A percentile compares a stretch with the other conserved stretches of the same genome.
These are phyloP conservation scores for Musa acuminata DNA, from an alignment of 176 grass and related monocot genomes.

Conservation along the genomic window DNA sequence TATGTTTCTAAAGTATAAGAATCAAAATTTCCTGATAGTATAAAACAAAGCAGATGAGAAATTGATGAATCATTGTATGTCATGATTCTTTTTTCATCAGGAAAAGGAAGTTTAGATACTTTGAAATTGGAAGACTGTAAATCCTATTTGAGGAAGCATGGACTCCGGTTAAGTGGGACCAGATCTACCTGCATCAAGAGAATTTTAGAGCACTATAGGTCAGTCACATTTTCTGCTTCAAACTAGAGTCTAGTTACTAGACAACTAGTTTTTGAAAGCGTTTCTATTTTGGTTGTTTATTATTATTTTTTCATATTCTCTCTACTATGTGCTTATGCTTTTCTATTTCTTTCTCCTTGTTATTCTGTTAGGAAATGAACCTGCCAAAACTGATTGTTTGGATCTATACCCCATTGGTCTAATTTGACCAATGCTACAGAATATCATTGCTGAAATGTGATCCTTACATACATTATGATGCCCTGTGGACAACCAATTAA, in stretches of 20 bases:
- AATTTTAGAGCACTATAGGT: constrained; percentile 66
- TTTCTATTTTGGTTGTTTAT: neutral
- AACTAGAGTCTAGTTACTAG: too few relatives aligned
- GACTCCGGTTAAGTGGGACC: constrained; percentile 43
- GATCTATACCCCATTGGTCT: too few relatives aligned
- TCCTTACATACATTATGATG: too few relatives aligned
- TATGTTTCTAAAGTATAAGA: neutral
- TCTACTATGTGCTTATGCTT: too few relatives aligned
- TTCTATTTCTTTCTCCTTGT: too few relatives aligned
- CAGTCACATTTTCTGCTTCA: constrained; percentile 12
- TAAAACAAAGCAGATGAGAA: neutral
- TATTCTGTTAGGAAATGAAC: too few relatives aligned
- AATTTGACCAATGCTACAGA: too few relatives aligned
- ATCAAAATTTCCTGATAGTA: neutral
- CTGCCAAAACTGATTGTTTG: too few relatives aligned
- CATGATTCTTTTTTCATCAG: constrained; percentile 25
- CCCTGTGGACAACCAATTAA: too few relatives aligned
- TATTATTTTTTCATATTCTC: too few relatives aligned
- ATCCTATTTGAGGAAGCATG: constrained; percentile 46
- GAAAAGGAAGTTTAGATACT: constrained; percentile 34
- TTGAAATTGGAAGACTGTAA: constrained; percentile 60
- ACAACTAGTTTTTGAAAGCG: constrained; percentile 2
- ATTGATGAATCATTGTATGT: neutral
- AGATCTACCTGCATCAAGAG: constrained; percentile 38
- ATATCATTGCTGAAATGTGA: too few relatives aligned